These are phyloP conservation scores for Exobasidium cylindrosporum DNA, from an alignment of 1,284 basidiomycete species.

Conservation along the genomic window DNA sequence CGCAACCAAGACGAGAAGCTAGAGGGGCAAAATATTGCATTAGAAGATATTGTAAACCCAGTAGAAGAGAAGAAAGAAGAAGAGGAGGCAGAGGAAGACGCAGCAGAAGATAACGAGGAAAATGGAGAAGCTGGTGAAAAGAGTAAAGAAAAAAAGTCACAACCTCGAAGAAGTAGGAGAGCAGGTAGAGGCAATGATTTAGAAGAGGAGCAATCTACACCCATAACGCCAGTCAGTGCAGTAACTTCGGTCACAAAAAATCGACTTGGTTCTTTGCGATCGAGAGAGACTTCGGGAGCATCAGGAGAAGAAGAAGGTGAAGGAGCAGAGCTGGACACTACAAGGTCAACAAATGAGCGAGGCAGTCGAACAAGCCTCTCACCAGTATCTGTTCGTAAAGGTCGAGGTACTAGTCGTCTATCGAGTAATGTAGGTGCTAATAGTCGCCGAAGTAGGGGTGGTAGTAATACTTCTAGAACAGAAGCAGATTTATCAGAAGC, in stretches of 20 bases:
- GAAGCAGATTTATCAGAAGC: not conserved
- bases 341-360: constrained; percentile 1
- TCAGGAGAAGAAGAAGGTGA: constrained; percentile 3
- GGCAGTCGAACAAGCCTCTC: constrained; percentile 1
- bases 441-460: constrained; percentile 7
- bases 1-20: constrained; percentile 1
- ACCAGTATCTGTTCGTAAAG: constrained; percentile 2
- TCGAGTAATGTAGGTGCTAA: not conserved
- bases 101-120: not conserved
- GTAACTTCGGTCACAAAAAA: not conserved
- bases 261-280: constrained; percentile 1
- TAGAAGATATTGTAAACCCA: not conserved
- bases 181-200: not conserved
- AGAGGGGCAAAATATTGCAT: not conserved
- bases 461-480: constrained; percentile 1
- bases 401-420: not conserved
- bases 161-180: constrained; percentile 7
- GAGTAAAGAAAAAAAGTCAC: not conserved
- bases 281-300: constrained; percentile 7
- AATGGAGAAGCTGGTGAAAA: constrained; percentile 1
- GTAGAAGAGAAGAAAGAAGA: not conserved
- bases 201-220: not conserved
- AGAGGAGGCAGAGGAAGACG: not conserved
- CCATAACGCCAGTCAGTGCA: not conserved
- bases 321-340: not conserved